Evolutionary conservation across 495 filamentous ascomycete species (phyloP), one percentile per base, ranked within the genome.

Genomic region (Penicillium chermesinum): DNA sequence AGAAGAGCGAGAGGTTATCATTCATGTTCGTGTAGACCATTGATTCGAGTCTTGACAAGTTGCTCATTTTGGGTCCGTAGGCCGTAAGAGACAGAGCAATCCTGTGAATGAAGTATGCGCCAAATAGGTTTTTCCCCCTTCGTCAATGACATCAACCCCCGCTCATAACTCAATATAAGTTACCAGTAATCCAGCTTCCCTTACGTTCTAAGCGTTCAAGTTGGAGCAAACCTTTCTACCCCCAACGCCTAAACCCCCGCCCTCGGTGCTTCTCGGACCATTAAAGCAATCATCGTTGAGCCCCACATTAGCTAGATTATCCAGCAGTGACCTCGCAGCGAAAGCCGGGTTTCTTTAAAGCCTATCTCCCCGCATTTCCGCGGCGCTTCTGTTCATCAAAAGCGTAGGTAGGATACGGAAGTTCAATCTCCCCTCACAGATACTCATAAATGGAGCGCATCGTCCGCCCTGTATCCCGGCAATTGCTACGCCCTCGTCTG

Each of bases 361-460:
- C 41, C 32, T 36, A 38, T 39, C 38, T 51, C 54, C 42, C 54
- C 54, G 44, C 54, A 41, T 33, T 30, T 19, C 30, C 18, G 32
- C 27, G 4, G 30, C 33, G 25, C 41, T 25, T 8, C 17, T 19
- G 34, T 40, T 44, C 30, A 9, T 44, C 42, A 3, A 7, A n/a
- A n/a, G n/a, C n/a, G n/a, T n/a, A n/a, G n/a, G 13, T 16, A 34
- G 42, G 32, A 44, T 44, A 34, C 33, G 14, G 32, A 44, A 44
- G 20, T 35, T 17, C 7, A 13, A 41, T 41, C 38, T 19, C 42
- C 30, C 30, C 30, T 15, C 30, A 8, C 17, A 30, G 34, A 32
- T 34, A 17, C 17, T 18, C 47, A 35, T 61, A 44, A 55, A 75
- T 75, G 71, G 65, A 75, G 39, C 62, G 63, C 46, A 32, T 73